Percentiles rank a stretch among this genome's conserved stretches.
Conservation (phyloP, 192 early-diverging fungal species). For the Podila epigama region DNA sequence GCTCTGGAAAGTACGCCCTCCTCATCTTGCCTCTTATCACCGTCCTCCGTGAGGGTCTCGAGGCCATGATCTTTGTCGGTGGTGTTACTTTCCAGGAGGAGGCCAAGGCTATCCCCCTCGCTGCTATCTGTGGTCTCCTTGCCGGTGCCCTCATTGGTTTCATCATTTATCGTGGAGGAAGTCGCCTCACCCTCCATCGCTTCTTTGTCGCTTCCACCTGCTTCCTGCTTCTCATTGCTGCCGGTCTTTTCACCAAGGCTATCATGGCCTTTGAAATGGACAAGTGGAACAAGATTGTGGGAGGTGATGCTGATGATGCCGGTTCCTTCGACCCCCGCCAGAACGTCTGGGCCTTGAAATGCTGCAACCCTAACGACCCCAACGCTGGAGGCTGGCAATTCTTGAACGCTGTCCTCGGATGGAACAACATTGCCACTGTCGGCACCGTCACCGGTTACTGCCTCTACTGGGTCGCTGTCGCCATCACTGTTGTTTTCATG, state of each 20-base stretch:
- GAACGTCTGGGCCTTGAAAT: conserved; percentile 67
- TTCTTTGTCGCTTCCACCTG: conserved; percentile 81
- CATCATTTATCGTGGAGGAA: conserved; percentile 76
- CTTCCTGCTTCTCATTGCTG: conserved; percentile 81
- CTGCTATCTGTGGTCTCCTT: conserved; percentile 75
- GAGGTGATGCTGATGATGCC: conserved; percentile 71
- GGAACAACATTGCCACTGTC: conserved; percentile 76
- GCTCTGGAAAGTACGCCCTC: conserved; percentile 68
- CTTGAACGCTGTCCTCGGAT: conserved; percentile 80
- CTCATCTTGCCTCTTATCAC: conserved; percentile 87
- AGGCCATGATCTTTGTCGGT: conserved; percentile 90
- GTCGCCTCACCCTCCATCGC: conserved; percentile 72
- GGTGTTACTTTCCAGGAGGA: conserved; percentile 76
- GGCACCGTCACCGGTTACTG: conserved; percentile 81
- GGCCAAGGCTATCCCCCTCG: conserved; percentile 79
- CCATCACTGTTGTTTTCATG: conserved; percentile 55
- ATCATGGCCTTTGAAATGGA: conserved; percentile 75
- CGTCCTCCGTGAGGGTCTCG: conserved; percentile 86
- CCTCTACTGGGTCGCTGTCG: conserved; percentile 77
- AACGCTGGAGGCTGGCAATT: conserved; percentile 67
- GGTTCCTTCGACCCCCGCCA: conserved; percentile 60
- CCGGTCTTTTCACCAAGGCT: conserved; percentile 77
- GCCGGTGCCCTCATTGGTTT: conserved; percentile 75
- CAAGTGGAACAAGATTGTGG: conserved; percentile 67
- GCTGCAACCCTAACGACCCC: conserved; percentile 65